Percentiles rank a stretch among this genome's conserved stretches.
phyloP scores from a whole-genome alignment of 306 rosid genomes.

The Neltuma alba region DNA sequence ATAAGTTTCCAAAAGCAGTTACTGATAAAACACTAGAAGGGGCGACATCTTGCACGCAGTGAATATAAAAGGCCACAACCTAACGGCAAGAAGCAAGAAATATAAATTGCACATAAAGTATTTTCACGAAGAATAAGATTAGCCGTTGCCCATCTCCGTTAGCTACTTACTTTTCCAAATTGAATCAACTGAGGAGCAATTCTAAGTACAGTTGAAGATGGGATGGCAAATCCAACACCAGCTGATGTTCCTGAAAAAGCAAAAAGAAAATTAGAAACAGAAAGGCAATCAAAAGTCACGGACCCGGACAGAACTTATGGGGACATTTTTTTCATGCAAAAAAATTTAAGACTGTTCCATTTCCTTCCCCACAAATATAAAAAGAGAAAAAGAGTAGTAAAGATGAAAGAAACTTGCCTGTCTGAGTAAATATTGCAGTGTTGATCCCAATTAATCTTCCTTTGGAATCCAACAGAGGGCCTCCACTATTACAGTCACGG shows the following conservation, averaged over 20 bases:
- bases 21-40: constrained; percentile 22
- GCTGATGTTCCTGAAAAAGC: constrained; percentile 88
- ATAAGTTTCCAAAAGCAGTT: constrained; percentile 11
- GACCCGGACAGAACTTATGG: constrained; percentile 26
- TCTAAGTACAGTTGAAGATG: constrained; percentile 76
- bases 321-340: constrained; percentile 19
- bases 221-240: constrained; percentile 98
- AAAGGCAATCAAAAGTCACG: constrained; percentile 4
- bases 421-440: constrained; percentile 93
- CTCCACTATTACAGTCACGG: constrained; percentile 68
- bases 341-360: neutral
- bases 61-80: neutral
- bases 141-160: neutral
- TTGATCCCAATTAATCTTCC: constrained; percentile 91
- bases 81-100: constrained; percentile 7
- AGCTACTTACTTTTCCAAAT: constrained; percentile 69
- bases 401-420: constrained; percentile 54
- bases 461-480: constrained; percentile 88
- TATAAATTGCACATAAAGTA: neutral
- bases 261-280: neutral
- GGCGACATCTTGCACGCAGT: neutral
- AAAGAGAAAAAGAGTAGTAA: neutral
- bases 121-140: constrained; percentile 21
- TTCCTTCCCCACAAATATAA: constrained; percentile 15
- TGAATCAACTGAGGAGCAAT: constrained; percentile 89